phyloP scores from a whole-genome alignment of 208 protist species.

The Leishmania tropica region DNA sequence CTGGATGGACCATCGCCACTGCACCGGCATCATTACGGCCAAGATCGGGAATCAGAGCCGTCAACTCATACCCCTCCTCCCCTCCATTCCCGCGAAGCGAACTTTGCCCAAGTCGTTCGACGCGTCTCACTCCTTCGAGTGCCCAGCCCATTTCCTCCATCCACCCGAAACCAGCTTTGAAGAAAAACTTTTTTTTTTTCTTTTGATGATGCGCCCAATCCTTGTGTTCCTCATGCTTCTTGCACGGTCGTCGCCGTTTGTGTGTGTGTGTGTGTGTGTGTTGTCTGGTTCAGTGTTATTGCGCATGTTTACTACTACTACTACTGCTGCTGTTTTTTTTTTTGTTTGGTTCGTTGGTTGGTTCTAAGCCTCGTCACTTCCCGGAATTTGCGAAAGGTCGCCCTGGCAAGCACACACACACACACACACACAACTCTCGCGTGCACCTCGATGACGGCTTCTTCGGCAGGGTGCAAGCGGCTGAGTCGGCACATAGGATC shows the following conservation, averaged over 20 bases:
- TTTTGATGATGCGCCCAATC: neutral
- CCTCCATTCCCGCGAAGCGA: neutral
- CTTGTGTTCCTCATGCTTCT: neutral
- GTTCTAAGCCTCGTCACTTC: neutral
- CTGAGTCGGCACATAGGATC: neutral
- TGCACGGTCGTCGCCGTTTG: neutral
- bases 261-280: neutral
- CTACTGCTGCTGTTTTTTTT: neutral
- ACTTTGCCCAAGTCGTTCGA: conserved; percentile 10
- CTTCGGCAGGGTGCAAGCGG: neutral
- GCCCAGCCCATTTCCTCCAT: neutral
- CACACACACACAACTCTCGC: neutral
- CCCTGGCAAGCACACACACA: too few species aligned
- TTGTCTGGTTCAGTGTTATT: neutral
- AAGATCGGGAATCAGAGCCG: neutral
- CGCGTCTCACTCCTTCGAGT: conserved; percentile 18
- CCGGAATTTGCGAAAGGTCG: neutral
- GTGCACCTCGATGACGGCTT: neutral
- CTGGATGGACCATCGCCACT: neutral
- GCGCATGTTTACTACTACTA: neutral
- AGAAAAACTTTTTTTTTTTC: neutral
- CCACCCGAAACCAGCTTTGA: neutral
- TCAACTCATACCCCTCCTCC: neutral
- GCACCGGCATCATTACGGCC: neutral
- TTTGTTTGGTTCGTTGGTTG: neutral